Base-by-base conservation (phyloP, 1,284 basidiomycete species). In the Puccinia sorghi region DNA sequence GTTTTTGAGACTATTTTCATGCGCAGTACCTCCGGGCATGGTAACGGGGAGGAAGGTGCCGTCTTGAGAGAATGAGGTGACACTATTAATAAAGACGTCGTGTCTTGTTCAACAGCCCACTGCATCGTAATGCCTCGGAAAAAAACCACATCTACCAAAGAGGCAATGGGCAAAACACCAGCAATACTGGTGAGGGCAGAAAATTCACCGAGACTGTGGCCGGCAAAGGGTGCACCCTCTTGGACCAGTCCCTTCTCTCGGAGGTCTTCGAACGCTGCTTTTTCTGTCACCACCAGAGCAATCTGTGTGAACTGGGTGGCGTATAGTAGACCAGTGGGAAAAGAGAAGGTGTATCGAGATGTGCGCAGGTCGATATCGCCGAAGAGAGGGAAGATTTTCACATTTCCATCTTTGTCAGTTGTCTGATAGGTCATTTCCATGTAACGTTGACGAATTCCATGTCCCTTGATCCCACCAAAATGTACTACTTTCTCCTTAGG, bases 81-180 rank as follows among this genome's bases (percentile, higher is more conserved):
- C 89, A 83, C 92, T 93, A 85, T 91, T 89, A 83, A 99, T 90
- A 88, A 99, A 99, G 57, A 97, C 94, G 81, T 99, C 95, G 85
- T n/a, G 84, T 98, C 96, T 66, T 95, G 93, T 85, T 97, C 93
- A 80, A 97, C 95, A 25, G 95, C 95, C 63, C 94, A 93, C 84
- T 97, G 95, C 96, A 99, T 99, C 70, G 96, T 99, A 84, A 99
- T 96, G 84, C 96, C 96, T 86, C 97, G 93, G 86, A 97, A 98
- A 89, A 99, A 98, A 59, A 99, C 96, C 83, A 99, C 93, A 83
- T 98, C 95, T 82, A 96, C 93, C 71, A 99, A 90, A n/a, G 93
- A 90, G 43, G 95, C 93, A 84, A 98, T 94, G 61, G 93, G 91
- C 64, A 99, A 90, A 64, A 97, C 93, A 85, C 94, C 94, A 61